Base-by-base conservation (phyloP, 106 monocot genomes). In the Acorus gramineus region DNA sequence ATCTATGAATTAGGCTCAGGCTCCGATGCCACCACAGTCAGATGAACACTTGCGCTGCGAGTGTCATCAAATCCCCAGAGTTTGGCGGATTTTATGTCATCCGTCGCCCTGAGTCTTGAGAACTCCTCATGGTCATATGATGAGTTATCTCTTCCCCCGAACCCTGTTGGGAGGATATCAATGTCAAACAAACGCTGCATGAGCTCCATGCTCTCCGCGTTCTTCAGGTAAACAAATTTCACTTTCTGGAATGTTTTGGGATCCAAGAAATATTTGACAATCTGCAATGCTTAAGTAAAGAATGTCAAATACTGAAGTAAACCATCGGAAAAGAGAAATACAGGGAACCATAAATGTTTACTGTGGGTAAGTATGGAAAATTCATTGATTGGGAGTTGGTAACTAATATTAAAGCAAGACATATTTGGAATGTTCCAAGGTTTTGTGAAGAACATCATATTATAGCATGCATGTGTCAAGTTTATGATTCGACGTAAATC, bases 151-250 rank as follows among this genome's bases (percentile, higher is more conserved):
- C 57, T 79, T 14, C 93, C 93, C 57, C 93, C 93, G 51, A 89
- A 94, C 55, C 86, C 86, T 13, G 56, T 42, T 0, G 86, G 86
- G 50, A 95, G 90, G 2, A 56, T 50, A 1, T 86, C 81, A 1
- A 60, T 46, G 54, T 89, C 84, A 13, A 93, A 89, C 63, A 62
- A 52, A 59, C 78, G 77, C 42, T 50, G 64, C 75, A 94, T 66
- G 28, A 84, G 50, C 58, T 89, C 84, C 57, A 77, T 73, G 64
- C 81, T 90, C 47, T 84, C 94, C 55, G 78, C 69, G 8, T 73
- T 80, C 66, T 90, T 90, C 1, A 82, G 59, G 71, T 86, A 90
- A n/a, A 94, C 66, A 56, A 94, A 94, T 59, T 76, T 80, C 64
- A 86, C 77, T 76, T 94, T 94, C 47, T 90, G 60, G 7, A 78